Percentiles rank a stretch among this genome's conserved stretches.
Conservation (phyloP, 352 stramenopile species). For the Phytophthora melonis region DNA sequence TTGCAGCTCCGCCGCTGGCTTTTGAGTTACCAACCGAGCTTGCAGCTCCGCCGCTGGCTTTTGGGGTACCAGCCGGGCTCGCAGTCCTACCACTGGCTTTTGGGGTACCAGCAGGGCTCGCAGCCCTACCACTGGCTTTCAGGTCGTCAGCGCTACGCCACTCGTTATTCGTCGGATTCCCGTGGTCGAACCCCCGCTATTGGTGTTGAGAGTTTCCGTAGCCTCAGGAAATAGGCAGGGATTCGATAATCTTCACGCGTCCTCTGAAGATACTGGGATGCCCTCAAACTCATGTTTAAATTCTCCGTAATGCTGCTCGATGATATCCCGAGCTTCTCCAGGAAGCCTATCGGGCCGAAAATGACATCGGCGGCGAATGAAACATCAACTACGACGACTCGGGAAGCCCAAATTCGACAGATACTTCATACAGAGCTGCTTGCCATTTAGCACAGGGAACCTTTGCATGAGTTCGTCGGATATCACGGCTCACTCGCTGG, state of each 20-base stretch:
- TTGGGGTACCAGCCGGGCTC: neutral
- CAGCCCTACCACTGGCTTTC: neutral
- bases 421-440: conserved; percentile 19
- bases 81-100: neutral
- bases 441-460: neutral
- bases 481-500: neutral
- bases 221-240: too few species aligned
- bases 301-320: conserved; percentile 7
- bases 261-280: neutral
- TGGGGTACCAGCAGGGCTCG: conserved; percentile 6
- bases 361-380: neutral
- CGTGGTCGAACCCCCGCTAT: too few species aligned
- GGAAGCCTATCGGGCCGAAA: neutral
- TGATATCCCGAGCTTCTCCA: neutral
- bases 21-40: too few species aligned
- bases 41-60: too few species aligned
- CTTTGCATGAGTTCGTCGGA: neutral
- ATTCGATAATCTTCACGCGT: neutral
- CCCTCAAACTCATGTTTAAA: conserved; percentile 10
- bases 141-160: too few species aligned
- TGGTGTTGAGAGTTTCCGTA: too few species aligned
- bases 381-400: neutral
- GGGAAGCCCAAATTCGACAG: conserved; percentile 7
- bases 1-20: too few species aligned
- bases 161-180: too few species aligned